Base-by-base conservation (phyloP, 2,329 filamentous ascomycete species). In the Herpotrichia juniperi region DNA sequence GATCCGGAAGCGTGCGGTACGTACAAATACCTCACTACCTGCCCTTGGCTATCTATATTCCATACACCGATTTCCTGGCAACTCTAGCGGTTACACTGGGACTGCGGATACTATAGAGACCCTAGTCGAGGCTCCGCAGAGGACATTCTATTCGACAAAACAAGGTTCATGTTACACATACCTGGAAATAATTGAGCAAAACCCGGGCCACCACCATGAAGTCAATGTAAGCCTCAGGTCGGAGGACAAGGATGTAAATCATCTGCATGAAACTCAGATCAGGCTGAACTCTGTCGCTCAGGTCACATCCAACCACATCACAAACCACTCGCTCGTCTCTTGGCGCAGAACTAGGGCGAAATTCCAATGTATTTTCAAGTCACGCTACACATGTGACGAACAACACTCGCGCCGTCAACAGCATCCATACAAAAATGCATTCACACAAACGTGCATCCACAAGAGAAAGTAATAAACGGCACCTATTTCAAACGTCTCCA, bases 351-450 rank as follows among this genome's bases (percentile, higher is more conserved):
- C 57, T 50, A 55, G 55, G 54, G 42, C 55, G 56, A 59, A 54
- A 51, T 46, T 58, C 65, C 66, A 51, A 68, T 69, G 34, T 42
- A 30, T 10, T n/a, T 42, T 25, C 24, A 24, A 32, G 22, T 44
- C 34, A 34, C 28, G 14, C 9, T 40, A 40, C 37, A 16, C 9
- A 14, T 14, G 8, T 11, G 6, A 6, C 2, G n/a, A 40, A 40
- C 3, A 25, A 3, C 16, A 14, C 37, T 40, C 19, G 21, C 2
- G 17, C 19, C 8, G 11, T 17, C 24, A 11, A 8, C 14, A 30
- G 17, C 2, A 4, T 9, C 16, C 12, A 16, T 14, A 21, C 6
- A 43, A 17, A 21, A 30, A 31, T n/a, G 28, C 28, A n/a, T 9
- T 31, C 28, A 31, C 9, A 31, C n/a, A 8, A 31, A 31, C 28